phyloP scores from a whole-genome alignment of 495 filamentous ascomycete species.

The Jackrogersella multiformis region DNA sequence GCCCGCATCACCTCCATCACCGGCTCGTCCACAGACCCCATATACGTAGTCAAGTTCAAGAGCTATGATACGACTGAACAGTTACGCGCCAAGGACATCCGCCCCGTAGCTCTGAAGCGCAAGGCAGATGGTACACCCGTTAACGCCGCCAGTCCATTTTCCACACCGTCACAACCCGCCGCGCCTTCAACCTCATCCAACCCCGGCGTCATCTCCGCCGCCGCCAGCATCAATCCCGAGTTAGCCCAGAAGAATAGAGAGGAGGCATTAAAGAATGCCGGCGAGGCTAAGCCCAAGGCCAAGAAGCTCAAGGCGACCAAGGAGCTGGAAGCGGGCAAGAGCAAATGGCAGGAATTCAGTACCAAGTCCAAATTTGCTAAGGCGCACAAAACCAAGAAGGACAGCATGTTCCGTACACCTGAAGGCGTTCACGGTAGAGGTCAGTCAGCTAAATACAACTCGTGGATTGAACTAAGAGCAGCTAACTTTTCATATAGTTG shows the following conservation, averaged over 20 bases:
- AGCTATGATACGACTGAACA: conserved; percentile 88
- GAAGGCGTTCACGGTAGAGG: conserved; percentile 87
- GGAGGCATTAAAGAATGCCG: conserved; percentile 40
- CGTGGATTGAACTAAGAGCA: background rate
- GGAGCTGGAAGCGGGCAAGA: conserved; percentile 88
- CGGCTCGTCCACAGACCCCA: conserved; percentile 83
- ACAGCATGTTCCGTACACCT: conserved; percentile 96
- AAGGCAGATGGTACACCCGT: conserved; percentile 85
- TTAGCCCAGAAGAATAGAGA: conserved; percentile 73
- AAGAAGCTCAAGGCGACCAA: conserved; percentile 91
- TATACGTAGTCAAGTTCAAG: conserved; percentile 95
- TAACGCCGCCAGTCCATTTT: conserved; percentile 53
- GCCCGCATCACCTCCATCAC: conserved; percentile 94
- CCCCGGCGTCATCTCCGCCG: conserved; percentile 83
- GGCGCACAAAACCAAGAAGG: conserved; percentile 73
- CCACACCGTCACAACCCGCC: conserved; percentile 54
- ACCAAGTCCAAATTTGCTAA: conserved; percentile 81
- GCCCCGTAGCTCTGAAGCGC: conserved; percentile 83
- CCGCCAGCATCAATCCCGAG: conserved; percentile 83
- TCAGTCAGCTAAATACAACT: conserved; percentile 49
- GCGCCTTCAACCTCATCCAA: conserved; percentile 47
- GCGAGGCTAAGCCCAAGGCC: conserved; percentile 53
- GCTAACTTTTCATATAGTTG: conserved; percentile 68
- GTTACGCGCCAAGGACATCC: conserved; percentile 83
- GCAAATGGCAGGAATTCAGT: conserved; percentile 92